Percentiles rank a stretch among this genome's conserved stretches.
Conservation (phyloP, 1,284 basidiomycete species). For the Irpex rosettiformis region DNA sequence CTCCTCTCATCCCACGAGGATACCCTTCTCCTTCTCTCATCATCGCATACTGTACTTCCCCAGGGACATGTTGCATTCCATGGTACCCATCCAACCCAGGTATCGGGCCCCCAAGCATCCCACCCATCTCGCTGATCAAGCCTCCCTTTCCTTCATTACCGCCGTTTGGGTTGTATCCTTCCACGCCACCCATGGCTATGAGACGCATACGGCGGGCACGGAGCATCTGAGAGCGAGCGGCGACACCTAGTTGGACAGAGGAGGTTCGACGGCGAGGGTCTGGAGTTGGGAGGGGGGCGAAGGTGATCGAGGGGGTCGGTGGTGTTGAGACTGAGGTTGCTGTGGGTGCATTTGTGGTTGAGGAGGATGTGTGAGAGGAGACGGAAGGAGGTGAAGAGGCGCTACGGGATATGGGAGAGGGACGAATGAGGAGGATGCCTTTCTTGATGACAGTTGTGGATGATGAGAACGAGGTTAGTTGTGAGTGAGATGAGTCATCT, state of each 20-base stretch:
- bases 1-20: background rate
- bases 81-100: background rate
- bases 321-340: no score
- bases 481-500: background rate
- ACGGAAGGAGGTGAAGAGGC: slow-evolving; percentile 31
- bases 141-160: background rate
- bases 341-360: background rate
- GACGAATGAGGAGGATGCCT: slow-evolving; percentile 9
- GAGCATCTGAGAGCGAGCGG: slow-evolving; percentile 50
- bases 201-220: no score
- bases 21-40: background rate
- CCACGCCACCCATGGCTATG: no score
- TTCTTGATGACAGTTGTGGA: slow-evolving; percentile 1
- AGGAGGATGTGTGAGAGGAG: slow-evolving; percentile 16
- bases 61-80: background rate
- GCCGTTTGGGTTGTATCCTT: background rate
- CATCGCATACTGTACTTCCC: background rate
- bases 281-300: slow-evolving; percentile 61
- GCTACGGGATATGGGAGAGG: slow-evolving; percentile 1
- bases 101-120: background rate
- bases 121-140: background rate
- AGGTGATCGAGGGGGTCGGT: slow-evolving; percentile 29
- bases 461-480: background rate
- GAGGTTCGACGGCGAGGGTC: slow-evolving; percentile 54
- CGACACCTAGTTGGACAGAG: slow-evolving; percentile 57